phyloP scores from a whole-genome alignment of 345 rosid genomes.

The Aurinia saxatilis region DNA sequence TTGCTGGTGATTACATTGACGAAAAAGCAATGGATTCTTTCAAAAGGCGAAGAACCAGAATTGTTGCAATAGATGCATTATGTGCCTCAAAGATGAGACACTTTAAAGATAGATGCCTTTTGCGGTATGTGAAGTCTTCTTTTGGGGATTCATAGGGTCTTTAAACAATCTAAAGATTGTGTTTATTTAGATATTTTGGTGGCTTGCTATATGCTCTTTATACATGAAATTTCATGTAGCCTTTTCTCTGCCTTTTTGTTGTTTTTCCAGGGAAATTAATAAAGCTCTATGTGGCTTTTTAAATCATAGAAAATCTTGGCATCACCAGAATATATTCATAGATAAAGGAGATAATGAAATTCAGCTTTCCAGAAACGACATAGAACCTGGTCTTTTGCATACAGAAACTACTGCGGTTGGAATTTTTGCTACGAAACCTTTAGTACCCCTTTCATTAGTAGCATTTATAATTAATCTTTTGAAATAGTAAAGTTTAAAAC shows the following conservation, averaged over 20 bases:
- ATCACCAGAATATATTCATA: conserved; percentile 29
- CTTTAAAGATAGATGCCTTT: conserved; percentile 38
- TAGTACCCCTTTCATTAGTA: not conserved
- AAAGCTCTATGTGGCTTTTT: conserved; percentile 91
- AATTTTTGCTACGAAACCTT: not conserved
- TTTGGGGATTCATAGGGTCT: conserved; percentile 5
- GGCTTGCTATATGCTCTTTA: not conserved
- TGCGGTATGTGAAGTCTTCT: conserved; percentile 49
- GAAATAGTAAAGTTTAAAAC: not conserved
- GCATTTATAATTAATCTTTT: not conserved
- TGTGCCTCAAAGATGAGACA: conserved; percentile 57
- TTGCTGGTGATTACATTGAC: conserved; percentile 72
- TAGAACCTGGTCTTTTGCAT: conserved; percentile 10
- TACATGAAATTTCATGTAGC: not conserved
- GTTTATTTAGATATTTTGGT: not conserved
- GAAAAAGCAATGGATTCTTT: conserved; percentile 45
- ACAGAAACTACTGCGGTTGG: conserved; percentile 20
- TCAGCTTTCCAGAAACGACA: conserved; percentile 20
- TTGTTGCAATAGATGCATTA: conserved; percentile 83
- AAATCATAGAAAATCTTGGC: conserved; percentile 38
- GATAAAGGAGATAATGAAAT: conserved; percentile 23
- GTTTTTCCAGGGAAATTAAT: conserved; percentile 65
- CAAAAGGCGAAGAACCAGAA: conserved; percentile 57
- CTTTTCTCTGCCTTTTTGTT: not conserved
- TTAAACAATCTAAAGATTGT: not conserved